Evolutionary conservation across 2,329 filamentous ascomycete species (phyloP).

Genomic region (Septoria linicola): DNA sequence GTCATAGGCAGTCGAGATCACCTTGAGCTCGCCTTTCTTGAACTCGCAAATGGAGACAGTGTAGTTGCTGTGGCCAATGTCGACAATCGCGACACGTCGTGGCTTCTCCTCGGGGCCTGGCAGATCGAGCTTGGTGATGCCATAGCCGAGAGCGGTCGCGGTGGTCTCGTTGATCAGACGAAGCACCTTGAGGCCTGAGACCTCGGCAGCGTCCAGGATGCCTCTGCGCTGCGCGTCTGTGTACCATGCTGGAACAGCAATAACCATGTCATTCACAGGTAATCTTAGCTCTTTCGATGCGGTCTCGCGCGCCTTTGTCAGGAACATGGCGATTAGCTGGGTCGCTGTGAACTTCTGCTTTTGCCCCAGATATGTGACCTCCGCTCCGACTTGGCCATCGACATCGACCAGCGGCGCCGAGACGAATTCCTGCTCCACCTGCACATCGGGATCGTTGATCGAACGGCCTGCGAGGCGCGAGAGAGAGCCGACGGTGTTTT

Average conservation of each 20-base stretch:
- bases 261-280: conserved; percentile 86
- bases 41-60: conserved; percentile 93
- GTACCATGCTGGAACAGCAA: conserved; percentile 96
- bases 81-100: conserved; percentile 83
- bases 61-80: conserved; percentile 96
- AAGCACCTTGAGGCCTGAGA: conserved; percentile 88
- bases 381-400: conserved; percentile 90
- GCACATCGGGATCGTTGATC: conserved; percentile 85
- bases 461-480: conserved; percentile 89
- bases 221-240: conserved; percentile 88
- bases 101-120: conserved; percentile 87
- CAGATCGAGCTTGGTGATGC: conserved; percentile 96
- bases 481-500: conserved; percentile 92
- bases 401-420: conserved; percentile 83
- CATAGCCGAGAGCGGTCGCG: conserved; percentile 90
- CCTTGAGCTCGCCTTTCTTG: conserved; percentile 90
- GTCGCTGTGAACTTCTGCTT: conserved; percentile 94
- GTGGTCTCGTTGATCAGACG: conserved; percentile 98
- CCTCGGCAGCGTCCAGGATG: conserved; percentile 86
- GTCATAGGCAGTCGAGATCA: conserved; percentile 90
- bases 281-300: conserved; percentile 83
- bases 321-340: conserved; percentile 91
- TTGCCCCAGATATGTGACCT: conserved; percentile 90
- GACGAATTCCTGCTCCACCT: conserved; percentile 88
- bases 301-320: conserved; percentile 90